Percentiles rank a stretch among this genome's conserved stretches.
phyloP scores from a whole-genome alignment of 129 eudicot species.

The Gnaphalium uliginosum region DNA sequence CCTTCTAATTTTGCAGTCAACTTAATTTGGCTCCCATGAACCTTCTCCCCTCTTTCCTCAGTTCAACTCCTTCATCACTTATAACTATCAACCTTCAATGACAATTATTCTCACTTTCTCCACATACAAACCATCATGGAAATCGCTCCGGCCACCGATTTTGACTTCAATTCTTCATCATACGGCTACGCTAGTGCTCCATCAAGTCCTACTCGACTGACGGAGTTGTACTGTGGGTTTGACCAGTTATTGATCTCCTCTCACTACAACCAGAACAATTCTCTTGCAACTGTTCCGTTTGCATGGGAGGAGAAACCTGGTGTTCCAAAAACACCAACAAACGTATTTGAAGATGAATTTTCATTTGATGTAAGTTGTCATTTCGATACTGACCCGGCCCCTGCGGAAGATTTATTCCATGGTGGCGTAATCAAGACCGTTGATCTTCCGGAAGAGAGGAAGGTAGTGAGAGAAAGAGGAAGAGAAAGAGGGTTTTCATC shows the following conservation, averaged over 20 bases:
- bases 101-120: conserved; percentile 10
- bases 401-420: conserved; percentile 64
- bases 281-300: conserved; percentile 35
- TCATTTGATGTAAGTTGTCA: conserved; percentile 53
- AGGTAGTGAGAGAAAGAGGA: conserved; percentile 52
- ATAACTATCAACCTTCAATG: conserved; percentile 7
- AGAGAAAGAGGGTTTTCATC: conserved; percentile 47
- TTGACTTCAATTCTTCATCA: conserved; percentile 53
- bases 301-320: conserved; percentile 62
- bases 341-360: conserved; percentile 44
- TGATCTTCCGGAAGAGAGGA: background rate
- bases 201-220: conserved; percentile 46
- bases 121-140: conserved; percentile 13
- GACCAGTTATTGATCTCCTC: conserved; percentile 34
- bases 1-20: conserved; percentile 24
- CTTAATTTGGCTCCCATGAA: conserved; percentile 23
- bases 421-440: conserved; percentile 55
- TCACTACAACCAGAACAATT: background rate
- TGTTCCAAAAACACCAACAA: conserved; percentile 21
- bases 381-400: conserved; percentile 27
- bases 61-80: conserved; percentile 7
- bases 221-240: conserved; percentile 37
- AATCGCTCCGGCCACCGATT: conserved; percentile 36
- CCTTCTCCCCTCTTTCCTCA: conserved; percentile 28
- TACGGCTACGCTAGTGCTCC: conserved; percentile 65